phyloP scores from a whole-genome alignment of 2,329 filamentous ascomycete species.

The Ascocoryne sarcoides region DNA sequence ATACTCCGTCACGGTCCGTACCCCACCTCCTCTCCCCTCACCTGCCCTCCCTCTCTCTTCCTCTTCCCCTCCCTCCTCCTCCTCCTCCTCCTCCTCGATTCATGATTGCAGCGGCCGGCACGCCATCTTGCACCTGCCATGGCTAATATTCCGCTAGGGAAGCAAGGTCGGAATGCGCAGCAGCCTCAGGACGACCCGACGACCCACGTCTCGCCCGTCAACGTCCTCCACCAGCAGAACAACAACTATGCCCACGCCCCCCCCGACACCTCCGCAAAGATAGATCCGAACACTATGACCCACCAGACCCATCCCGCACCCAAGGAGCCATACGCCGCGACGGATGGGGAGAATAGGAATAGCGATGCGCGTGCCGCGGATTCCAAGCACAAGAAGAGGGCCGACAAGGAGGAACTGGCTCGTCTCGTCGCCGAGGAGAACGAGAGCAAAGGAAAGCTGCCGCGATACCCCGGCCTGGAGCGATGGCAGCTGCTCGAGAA shows the following conservation, averaged over 20 bases:
- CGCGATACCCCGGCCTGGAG: conserved; percentile 75
- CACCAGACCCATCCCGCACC: conserved; percentile 42
- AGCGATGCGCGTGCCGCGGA: conserved; percentile 59
- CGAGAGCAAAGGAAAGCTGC: conserved; percentile 75
- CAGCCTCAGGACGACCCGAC: conserved; percentile 49
- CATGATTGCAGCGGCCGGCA: no score
- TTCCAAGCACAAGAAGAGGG: conserved; percentile 34
- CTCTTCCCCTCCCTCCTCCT: conserved; percentile 1
- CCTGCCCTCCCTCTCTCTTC: conserved; percentile 5
- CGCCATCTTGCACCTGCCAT: no score
- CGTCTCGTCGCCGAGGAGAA: conserved; percentile 89
- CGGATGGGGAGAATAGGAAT: conserved; percentile 52
- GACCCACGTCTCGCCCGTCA: conserved; percentile 35
- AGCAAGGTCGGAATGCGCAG: conserved; percentile 71
- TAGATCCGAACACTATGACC: conserved; percentile 53
- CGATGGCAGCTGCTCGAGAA: conserved; percentile 84
- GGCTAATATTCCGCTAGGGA: conserved; percentile 47
- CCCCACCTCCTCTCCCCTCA: background rate
- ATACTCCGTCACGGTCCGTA: conserved; percentile 81
- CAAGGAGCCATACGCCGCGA: conserved; percentile 52
- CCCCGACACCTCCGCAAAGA: conserved; percentile 43
- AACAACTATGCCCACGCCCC: conserved; percentile 37
- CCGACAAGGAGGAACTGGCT: conserved; percentile 64
- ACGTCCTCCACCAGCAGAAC: conserved; percentile 48
- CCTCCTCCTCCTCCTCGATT: conserved; percentile 4